Evolutionary conservation across 2,329 filamentous ascomycete genomes (phyloP), one percentile per base, ranked within the genome.

Genomic region (Fusarium gaditjirri): DNA sequence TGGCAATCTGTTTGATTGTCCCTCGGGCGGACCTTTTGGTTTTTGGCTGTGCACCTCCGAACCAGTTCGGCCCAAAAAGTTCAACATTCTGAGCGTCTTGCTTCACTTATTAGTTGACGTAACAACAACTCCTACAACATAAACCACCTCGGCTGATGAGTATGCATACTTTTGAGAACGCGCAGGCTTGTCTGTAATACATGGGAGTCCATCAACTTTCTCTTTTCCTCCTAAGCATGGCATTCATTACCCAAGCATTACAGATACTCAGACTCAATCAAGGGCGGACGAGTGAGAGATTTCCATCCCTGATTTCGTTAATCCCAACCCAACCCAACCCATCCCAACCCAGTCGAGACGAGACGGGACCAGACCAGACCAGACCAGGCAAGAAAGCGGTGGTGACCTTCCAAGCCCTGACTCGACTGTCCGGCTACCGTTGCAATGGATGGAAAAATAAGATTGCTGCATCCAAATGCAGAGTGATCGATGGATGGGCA

Each of bases 381-480:
- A 31, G 27, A 27, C n/a, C 23, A 21, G 8, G 17, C 19, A 52
- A 61, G 46, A 66, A 53, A 38, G 65, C 54, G 55, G 60, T 53
- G 50, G 63, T 57, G 59, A 72, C 65, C 55, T 70, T 52, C 55
- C 50, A 50, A 43, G 46, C 44, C 61, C 65, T 70, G 70, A 73
- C 70, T 72, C 65, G 65, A 49, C 65, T 50, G 46, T 35, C 47
- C 65, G 67, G 46, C 65, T 60, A 60, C 70, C 33, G 69, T 70
- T 67, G 42, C 65, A 66, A 41, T 55, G 58, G 36, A 39, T 58
- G 44, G 36, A 16, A 36, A 44, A 69, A 41, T 68, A 68, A 68
- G 50, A 68, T 69, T 72, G 65, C 70, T 62, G 47, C 41, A 50
- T 44, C 60, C 53, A 31, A 62, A 61, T 35, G 46, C 53, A 72